Base-by-base conservation (phyloP, 805 yeast species). In the Ogataea glucozyma region DNA sequence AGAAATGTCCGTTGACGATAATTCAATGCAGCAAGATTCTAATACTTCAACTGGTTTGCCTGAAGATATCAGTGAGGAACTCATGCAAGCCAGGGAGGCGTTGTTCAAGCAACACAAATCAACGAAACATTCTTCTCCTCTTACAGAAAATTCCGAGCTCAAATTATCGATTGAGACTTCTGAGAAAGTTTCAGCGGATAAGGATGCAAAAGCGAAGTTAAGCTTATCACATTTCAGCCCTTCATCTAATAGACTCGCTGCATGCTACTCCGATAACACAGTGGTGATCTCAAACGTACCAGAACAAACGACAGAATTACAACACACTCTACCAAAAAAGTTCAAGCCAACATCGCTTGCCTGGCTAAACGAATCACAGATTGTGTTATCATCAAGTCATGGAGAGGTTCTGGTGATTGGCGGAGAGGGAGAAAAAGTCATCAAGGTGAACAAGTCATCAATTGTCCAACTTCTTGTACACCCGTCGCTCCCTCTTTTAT, bases 61-160 rank as follows among this genome's bases (percentile, higher is more conserved):
- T n/a, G 50, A 47, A 6, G 40, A 36, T 33, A 23, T 27, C 33
- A 22, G 29, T 27, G 20, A 17, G 9, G 29, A 31, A 17, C 31
- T 57, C 11, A 34, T 32, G 22, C 45, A 47, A 12, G 55, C 61
- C 0, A 55, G 55, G 26, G 27, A 41, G 7, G 39, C 31, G 9
- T 41, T 60, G 17, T 58, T 52, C 33, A 37, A 41, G 16, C 26
- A 36, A 6, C 65, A 60, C 41, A 53, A 51, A 26, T 30, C 51
- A 4, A 43, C 48, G 9, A 60, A 54, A 29, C 19, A 20, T 31
- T 52, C 55, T 27, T 44, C 48, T 22, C 44, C 48, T 31, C 43
- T 48, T 18, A 27, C 26, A 4, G 46, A 45, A 16, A n/a, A 13
- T 8, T 16, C 38, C 4, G 32, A 34, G 11, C n/a, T 46, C 2